phyloP scores from a whole-genome alignment of 306 rosid species.

The Prunus persica region Prunus_persica_NCBIv2 NC_034011.1:15763501-15764000 shows the following conservation, averaged over 20 bases:
- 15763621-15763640: background rate
- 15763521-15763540: background rate
- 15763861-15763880: constrained; percentile 88
- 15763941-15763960: constrained; percentile 90
- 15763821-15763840: constrained; percentile 88
- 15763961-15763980: constrained; percentile 92
- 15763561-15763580: background rate
- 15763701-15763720: background rate
- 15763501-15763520: background rate
- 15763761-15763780: background rate
- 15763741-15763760: background rate
- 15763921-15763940: constrained; percentile 82
- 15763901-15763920: constrained; percentile 82
- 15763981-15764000: constrained; percentile 57
- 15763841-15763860: constrained; percentile 89
- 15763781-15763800: constrained; percentile 10
- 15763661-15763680: background rate
- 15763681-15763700: background rate
- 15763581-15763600: background rate
- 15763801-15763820: constrained; percentile 56
- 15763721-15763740: background rate
- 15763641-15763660: background rate
- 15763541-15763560: background rate
- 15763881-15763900: constrained; percentile 71
- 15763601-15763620: background rate